A percentile compares a stretch with the other conserved stretches of the same genome.
Evolutionary conservation across 345 rosid genomes (phyloP).

Genomic region (Camelina hispida): DNA sequence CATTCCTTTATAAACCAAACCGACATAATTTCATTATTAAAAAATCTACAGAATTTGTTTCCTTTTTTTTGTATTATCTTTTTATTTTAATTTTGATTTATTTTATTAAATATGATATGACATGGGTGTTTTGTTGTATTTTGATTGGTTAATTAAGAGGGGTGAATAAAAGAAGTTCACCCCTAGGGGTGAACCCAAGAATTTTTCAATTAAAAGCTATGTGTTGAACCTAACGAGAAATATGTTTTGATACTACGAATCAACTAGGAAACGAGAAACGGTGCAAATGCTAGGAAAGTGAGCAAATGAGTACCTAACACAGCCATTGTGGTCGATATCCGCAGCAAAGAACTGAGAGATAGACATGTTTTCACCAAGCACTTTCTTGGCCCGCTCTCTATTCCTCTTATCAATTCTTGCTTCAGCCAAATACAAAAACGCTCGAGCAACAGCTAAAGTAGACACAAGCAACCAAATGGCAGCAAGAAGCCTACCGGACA

Average conservation of each 20-base stretch:
- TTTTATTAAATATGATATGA: no score
- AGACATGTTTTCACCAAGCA: slow-evolving; percentile 83
- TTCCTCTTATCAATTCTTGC: slow-evolving; percentile 89
- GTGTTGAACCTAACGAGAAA: background rate
- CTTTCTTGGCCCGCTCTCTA: slow-evolving; percentile 76
- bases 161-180: no score
- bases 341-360: slow-evolving; percentile 90
- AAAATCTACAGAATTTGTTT: no score
- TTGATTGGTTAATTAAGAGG: no score
- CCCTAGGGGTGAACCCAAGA: no score
- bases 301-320: slow-evolving; percentile 59
- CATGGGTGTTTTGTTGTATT: no score
- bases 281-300: background rate
- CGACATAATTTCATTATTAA: no score
- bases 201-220: background rate
- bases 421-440: slow-evolving; percentile 82
- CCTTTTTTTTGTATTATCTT: no score
- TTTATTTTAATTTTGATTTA: no score
- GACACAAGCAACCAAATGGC: slow-evolving; percentile 90
- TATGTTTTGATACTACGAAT: background rate
- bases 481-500: slow-evolving; percentile 81
- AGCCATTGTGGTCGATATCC: slow-evolving; percentile 83
- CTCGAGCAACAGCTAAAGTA: slow-evolving; percentile 82
- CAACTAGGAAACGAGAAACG: background rate
- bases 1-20: no score